phyloP scores from a whole-genome alignment of 2,329 filamentous ascomycete genomes.

The Diaporthe vexans region DNA sequence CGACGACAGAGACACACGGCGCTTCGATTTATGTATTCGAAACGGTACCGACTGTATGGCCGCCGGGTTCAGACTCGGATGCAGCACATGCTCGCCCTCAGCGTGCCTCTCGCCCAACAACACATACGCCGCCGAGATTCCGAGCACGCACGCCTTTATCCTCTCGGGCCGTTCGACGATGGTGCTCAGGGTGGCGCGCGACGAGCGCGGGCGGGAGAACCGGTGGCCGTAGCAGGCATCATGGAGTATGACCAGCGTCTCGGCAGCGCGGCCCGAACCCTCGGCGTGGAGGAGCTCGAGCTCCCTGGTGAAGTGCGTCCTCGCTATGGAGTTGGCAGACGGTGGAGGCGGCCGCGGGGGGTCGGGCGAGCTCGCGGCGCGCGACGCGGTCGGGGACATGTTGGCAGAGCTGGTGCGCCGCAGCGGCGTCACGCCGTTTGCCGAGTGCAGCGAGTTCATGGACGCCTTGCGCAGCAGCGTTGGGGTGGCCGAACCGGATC shows the following conservation, averaged over 20 bases:
- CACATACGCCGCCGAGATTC: slow-evolving; percentile 89
- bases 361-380: slow-evolving; percentile 54
- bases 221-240: slow-evolving; percentile 96
- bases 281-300: slow-evolving; percentile 71
- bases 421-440: slow-evolving; percentile 58
- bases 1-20: slow-evolving; percentile 79
- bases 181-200: slow-evolving; percentile 76
- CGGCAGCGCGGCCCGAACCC: slow-evolving; percentile 57
- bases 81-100: slow-evolving; percentile 77
- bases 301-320: slow-evolving; percentile 78
- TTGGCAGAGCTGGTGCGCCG: slow-evolving; percentile 64
- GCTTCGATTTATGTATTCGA: slow-evolving; percentile 83
- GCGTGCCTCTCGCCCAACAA: slow-evolving; percentile 86
- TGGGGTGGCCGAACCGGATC: slow-evolving; percentile 63
- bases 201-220: slow-evolving; percentile 85
- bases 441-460: slow-evolving; percentile 68
- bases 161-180: slow-evolving; percentile 96
- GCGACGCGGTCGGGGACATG: slow-evolving; percentile 58
- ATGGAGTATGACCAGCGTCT: slow-evolving; percentile 88
- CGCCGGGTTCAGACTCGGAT: slow-evolving; percentile 70
- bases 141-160: slow-evolving; percentile 85
- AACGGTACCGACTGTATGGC: slow-evolving; percentile 78
- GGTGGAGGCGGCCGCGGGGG: slow-evolving; percentile 55
- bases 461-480: slow-evolving; percentile 69
- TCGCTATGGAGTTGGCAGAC: slow-evolving; percentile 72